Percentiles rank a stretch among this genome's conserved stretches.
phyloP scores from a whole-genome alignment of 805 yeast species.

The Ogataea angusta region DNA sequence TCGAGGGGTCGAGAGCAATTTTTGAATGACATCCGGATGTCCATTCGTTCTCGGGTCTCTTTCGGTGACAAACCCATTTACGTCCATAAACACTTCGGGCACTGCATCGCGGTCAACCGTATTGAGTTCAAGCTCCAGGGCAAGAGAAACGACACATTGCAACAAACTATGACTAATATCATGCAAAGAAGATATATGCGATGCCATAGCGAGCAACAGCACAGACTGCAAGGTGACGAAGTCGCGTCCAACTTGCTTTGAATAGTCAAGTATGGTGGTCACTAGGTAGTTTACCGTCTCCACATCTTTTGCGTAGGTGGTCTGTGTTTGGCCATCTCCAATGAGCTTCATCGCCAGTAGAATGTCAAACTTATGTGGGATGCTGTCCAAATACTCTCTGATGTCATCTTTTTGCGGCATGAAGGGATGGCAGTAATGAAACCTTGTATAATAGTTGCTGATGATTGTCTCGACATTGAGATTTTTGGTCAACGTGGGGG shows the following conservation, averaged over 20 bases:
- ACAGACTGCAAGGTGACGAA: constrained; percentile 42
- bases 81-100: constrained; percentile 31
- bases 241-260: constrained; percentile 37
- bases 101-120: constrained; percentile 34
- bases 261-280: constrained; percentile 31
- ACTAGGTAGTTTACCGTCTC: constrained; percentile 39
- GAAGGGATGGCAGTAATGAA: constrained; percentile 46
- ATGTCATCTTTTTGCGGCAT: constrained; percentile 41
- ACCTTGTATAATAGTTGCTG: constrained; percentile 34
- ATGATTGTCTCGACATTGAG: constrained; percentile 28
- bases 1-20: constrained; percentile 19
- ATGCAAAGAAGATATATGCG: constrained; percentile 52
- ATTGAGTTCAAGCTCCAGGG: constrained; percentile 37
- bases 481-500: constrained; percentile 27
- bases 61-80: constrained; percentile 31
- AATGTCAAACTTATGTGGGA: constrained; percentile 40
- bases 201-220: constrained; percentile 39
- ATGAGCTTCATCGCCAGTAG: constrained; percentile 45
- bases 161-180: constrained; percentile 42
- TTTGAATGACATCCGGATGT: constrained; percentile 19
- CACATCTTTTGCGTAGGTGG: constrained; percentile 36
- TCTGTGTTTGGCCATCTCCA: constrained; percentile 44
- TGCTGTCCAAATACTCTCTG: constrained; percentile 30
- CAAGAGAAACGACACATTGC: constrained; percentile 39
- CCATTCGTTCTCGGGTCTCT: constrained; percentile 5